These are phyloP conservation scores for Maudiozyma bulderi DNA, from an alignment of 805 yeast species.

Conservation along the genomic window DNA sequence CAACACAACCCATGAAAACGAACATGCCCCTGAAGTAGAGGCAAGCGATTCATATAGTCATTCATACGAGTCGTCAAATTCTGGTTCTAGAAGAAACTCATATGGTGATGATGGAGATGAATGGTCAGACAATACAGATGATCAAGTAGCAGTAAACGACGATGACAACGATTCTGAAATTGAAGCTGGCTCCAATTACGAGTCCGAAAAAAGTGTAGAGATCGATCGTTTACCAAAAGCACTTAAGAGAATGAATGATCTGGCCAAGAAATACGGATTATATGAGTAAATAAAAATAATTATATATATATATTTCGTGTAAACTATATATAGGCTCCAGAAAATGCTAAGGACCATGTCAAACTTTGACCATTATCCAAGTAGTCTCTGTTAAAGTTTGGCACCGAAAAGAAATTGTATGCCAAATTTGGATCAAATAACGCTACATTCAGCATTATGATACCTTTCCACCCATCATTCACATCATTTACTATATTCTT, in stretches of 20 bases:
- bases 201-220: background rate
- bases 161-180: background rate
- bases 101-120: no score
- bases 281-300: slow-evolving; percentile 5
- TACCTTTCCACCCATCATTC: slow-evolving; percentile 64
- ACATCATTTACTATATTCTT: slow-evolving; percentile 37
- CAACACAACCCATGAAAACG: background rate
- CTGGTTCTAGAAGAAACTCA: no score
- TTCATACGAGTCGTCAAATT: no score
- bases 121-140: no score
- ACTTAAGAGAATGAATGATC: slow-evolving; percentile 19
- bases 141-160: background rate
- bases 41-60: no score
- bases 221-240: slow-evolving; percentile 15
- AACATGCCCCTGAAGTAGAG: background rate
- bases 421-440: slow-evolving; percentile 57
- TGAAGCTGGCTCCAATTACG: background rate
- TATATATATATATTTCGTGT: background rate
- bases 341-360: slow-evolving; percentile 77
- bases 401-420: slow-evolving; percentile 49
- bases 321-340: slow-evolving; percentile 33
- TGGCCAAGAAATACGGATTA: slow-evolving; percentile 21
- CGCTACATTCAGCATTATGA: slow-evolving; percentile 65
- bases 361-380: slow-evolving; percentile 80
- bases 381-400: slow-evolving; percentile 42